These are phyloP conservation scores for Solanum pimpinellifolium DNA, from an alignment of 257 asterid species.

Conservation along the genomic window DNA sequence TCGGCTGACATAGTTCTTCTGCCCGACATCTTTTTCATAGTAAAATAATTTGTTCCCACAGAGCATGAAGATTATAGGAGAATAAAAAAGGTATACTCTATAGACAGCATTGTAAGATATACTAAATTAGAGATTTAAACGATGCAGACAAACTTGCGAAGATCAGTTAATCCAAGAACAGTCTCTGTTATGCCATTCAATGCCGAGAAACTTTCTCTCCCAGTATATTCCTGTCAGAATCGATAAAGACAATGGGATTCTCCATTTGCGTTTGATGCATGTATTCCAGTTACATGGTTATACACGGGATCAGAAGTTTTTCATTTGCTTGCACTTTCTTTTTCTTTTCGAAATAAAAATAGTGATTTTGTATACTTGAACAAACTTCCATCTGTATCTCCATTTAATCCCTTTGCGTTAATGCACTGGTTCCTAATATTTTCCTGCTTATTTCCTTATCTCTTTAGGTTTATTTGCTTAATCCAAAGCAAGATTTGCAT, in stretches of 20 bases:
- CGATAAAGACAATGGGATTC: neutral
- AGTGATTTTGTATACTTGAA: neutral
- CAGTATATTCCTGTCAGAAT: neutral
- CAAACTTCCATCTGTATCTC: neutral
- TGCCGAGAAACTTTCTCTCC: neutral
- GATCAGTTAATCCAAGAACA: neutral
- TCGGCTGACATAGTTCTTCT: neutral
- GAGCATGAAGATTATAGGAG: neutral
- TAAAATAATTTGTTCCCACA: neutral
- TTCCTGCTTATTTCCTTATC: neutral
- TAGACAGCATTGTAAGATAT: neutral
- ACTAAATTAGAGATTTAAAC: neutral
- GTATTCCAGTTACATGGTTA: neutral
- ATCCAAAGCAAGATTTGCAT: constrained; percentile 80
- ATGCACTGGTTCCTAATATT: neutral
- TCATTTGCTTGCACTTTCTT: neutral
- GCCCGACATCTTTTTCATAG: neutral
- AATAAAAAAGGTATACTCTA: neutral
- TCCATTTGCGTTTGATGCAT: neutral
- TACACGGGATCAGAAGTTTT: neutral
- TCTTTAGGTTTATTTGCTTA: constrained; percentile 54
- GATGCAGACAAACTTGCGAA: neutral
- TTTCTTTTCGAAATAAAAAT: neutral
- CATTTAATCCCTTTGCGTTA: neutral
- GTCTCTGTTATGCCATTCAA: neutral